phyloP scores from a whole-genome alignment of 2,329 filamentous ascomycete genomes.

The Ascochyta koolunga region DNA sequence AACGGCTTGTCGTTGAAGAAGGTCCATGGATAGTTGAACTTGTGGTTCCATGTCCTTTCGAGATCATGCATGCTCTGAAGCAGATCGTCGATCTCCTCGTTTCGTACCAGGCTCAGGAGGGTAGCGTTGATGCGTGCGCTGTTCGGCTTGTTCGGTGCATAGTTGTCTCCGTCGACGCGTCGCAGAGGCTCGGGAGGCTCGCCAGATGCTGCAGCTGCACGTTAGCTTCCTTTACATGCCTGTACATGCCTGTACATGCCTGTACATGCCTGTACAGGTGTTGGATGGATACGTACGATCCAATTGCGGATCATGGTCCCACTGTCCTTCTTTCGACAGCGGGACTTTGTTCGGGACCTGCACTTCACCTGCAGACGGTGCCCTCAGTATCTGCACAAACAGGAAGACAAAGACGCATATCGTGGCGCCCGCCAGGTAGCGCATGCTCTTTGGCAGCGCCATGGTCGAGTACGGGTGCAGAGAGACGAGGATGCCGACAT shows the following conservation, averaged over 20 bases:
- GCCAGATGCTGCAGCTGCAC: slow-evolving; percentile 66
- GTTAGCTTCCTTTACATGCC: slow-evolving; percentile 4
- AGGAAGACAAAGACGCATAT: slow-evolving; percentile 79
- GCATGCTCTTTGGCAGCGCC: slow-evolving; percentile 84
- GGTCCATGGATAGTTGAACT: slow-evolving; percentile 99
- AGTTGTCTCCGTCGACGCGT: slow-evolving; percentile 73
- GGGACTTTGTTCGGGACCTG: slow-evolving; percentile 38
- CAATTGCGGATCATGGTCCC: slow-evolving; percentile 81
- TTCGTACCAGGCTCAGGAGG: slow-evolving; percentile 87
- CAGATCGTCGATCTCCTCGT: slow-evolving; percentile 84
- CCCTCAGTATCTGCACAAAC: slow-evolving; percentile 74
- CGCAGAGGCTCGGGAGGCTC: slow-evolving; percentile 81
- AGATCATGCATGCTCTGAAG: slow-evolving; percentile 88
- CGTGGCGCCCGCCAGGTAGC: slow-evolving; percentile 75
- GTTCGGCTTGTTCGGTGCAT: slow-evolving; percentile 75
- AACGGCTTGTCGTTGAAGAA: slow-evolving; percentile 98
- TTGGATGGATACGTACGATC: slow-evolving; percentile 73
- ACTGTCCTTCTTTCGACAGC: slow-evolving; percentile 60
- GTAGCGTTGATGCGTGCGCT: slow-evolving; percentile 92
- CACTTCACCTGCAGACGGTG: slow-evolving; percentile 55
- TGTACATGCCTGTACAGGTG: neutral
- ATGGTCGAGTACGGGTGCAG: slow-evolving; percentile 57
- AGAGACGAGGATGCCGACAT: slow-evolving; percentile 7
- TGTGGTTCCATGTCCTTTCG: slow-evolving; percentile 94
- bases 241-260: neutral